Evolutionary conservation across 306 rosid genomes (phyloP).

Genomic region (Quercus bicolor): DNA sequence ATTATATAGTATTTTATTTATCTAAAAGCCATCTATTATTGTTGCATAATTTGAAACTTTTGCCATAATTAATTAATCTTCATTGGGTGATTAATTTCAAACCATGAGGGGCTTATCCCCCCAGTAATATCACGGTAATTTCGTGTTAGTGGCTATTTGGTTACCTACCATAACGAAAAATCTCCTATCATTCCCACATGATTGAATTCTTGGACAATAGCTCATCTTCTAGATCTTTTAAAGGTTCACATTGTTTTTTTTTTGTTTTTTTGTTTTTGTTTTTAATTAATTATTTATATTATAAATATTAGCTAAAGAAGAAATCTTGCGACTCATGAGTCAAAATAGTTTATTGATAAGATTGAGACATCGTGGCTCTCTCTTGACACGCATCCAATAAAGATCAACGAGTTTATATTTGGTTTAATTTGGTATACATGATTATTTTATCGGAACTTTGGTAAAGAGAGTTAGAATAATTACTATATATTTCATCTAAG

Average conservation of each 20-base stretch:
- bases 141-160: slow-evolving; percentile 23
- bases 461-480: no score
- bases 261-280: not conserved
- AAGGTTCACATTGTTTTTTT: not conserved
- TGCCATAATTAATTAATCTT: slow-evolving; percentile 3
- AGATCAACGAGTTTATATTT: no score
- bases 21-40: slow-evolving; percentile 3
- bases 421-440: no score
- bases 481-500: no score
- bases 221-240: not conserved
- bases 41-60: slow-evolving; percentile 7
- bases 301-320: not conserved
- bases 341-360: no score
- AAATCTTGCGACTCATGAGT: no score
- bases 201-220: not conserved
- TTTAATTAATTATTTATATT: not conserved
- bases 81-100: not conserved
- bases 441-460: no score
- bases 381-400: no score
- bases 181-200: slow-evolving; percentile 11
- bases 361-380: no score
- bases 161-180: slow-evolving; percentile 37
- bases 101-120: not conserved
- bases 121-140: not conserved
- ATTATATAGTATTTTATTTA: not conserved